Base-by-base conservation (phyloP, 805 yeast species). In the Yamadazyma endophytica region DNA sequence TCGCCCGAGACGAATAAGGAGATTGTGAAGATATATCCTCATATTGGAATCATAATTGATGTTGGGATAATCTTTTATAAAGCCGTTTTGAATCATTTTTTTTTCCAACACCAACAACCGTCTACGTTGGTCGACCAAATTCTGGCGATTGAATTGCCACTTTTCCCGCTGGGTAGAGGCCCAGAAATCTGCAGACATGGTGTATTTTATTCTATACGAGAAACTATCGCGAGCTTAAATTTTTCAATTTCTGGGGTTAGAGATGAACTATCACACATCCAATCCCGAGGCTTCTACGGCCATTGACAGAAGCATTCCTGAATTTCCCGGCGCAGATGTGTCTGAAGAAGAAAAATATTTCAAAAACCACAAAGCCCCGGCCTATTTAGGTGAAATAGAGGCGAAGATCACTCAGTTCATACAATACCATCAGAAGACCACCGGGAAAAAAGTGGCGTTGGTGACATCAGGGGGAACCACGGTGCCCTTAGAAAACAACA, bases 391-490 rank as follows among this genome's bases (percentile, higher is more conserved):
- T 2, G 78, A 77, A 29, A 61, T 90, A 17, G 69, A 75, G 25
- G 41, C 48, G 5, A 77, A 79, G 38, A 77, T 84, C 6, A 52
- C 61, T 7, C 70, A 69, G 2, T 90, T 90, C 53, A 71, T 89
- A 26, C 55, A 69, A 14, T 58, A 47, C 36, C 95, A 87, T 48
- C 22, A 29, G 15, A 42, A 54, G 9, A 44, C 52, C 21, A 49
- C 68, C 3, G 58, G 64, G 4, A 64, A 69, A 32, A 75, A 70
- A 28, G 73, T 90, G 9, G 97, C 78, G 0, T 61, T 90, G 26
- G 95, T 90, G 3, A 92, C 98, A 0, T 79, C 90, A 6, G 99
- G 99, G 15, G 99, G 99, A 14, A 92, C 98, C 1, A 90, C 97
- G 0, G 99, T 92, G 0, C 99, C 99, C 0, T 64, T 92, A 43